Conservation (phyloP, 306 rosid species). For the Cicer yamashitae region DNA sequence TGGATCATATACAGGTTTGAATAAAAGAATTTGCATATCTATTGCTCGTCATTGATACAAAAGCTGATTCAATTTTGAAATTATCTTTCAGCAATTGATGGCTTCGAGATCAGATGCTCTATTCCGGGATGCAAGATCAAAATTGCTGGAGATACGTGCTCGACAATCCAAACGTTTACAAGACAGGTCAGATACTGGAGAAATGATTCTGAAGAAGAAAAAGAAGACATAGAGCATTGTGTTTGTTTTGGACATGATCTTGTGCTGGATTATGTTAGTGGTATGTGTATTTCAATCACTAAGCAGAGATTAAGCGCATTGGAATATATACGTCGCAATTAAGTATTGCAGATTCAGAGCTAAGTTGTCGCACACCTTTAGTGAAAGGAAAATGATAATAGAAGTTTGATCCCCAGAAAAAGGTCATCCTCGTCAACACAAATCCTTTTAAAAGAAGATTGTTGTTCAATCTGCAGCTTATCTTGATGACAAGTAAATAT, state of each 20-base stretch:
- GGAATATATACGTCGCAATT: constrained; percentile 4
- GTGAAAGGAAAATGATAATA: constrained; percentile 27
- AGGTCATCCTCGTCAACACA: constrained; percentile 3
- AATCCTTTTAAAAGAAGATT: constrained; percentile 35
- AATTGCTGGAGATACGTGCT: constrained; percentile 75
- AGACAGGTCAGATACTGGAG: constrained; percentile 61
- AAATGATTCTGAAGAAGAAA: constrained; percentile 63
- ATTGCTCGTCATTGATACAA: constrained; percentile 1
- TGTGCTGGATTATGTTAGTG: constrained; percentile 36
- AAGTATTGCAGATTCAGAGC: constrained; percentile 34
- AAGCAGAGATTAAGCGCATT: constrained; percentile 12
- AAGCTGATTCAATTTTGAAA: constrained; percentile 40
- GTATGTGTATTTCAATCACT: constrained; percentile 23
- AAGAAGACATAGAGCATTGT: constrained; percentile 48
- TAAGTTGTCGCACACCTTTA: constrained; percentile 11
- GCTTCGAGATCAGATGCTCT: constrained; percentile 82
- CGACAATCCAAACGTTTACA: constrained; percentile 71
- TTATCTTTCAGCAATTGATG: constrained; percentile 78
- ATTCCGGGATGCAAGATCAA: constrained; percentile 76
- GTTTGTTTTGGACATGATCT: constrained; percentile 34
- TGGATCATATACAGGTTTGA: constrained; percentile 91
- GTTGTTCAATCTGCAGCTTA: background rate
- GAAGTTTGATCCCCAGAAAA: constrained; percentile 31
- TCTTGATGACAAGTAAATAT: constrained; percentile 29
- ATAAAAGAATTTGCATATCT: constrained; percentile 14